A percentile compares a stretch with the other conserved stretches of the same genome.
phyloP scores from a whole-genome alignment of 495 filamentous ascomycete species.

The Penicillium silybi region DNA sequence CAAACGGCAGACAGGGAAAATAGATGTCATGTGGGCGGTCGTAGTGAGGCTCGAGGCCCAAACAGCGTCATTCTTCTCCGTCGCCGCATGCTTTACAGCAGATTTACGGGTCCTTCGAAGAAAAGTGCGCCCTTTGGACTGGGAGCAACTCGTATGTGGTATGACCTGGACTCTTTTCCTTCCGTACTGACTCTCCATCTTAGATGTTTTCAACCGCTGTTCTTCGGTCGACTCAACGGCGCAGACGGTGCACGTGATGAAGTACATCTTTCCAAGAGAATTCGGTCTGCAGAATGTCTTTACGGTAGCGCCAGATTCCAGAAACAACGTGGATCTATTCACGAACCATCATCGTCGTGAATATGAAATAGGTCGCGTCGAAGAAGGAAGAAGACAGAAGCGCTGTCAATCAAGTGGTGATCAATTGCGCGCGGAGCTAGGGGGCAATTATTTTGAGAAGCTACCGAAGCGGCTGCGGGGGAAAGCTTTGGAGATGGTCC shows the following conservation, averaged over 20 bases:
- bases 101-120: slow-evolving; percentile 61
- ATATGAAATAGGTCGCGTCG: slow-evolving; percentile 61
- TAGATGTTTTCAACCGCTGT: slow-evolving; percentile 84
- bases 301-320: slow-evolving; percentile 57
- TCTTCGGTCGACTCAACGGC: slow-evolving; percentile 38
- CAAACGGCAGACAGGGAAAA: not conserved
- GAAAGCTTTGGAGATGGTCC: slow-evolving; percentile 51
- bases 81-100: slow-evolving; percentile 82
- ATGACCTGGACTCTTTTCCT: not conserved
- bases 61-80: slow-evolving; percentile 74
- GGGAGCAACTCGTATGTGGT: slow-evolving; percentile 69
- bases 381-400: slow-evolving; percentile 9
- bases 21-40: not conserved
- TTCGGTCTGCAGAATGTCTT: slow-evolving; percentile 93
- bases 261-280: slow-evolving; percentile 90
- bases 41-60: slow-evolving; percentile 24
- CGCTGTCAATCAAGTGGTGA: not conserved
- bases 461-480: slow-evolving; percentile 79
- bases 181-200: not conserved
- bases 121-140: slow-evolving; percentile 70
- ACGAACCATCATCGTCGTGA: slow-evolving; percentile 83
- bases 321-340: slow-evolving; percentile 63
- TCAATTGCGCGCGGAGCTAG: slow-evolving; percentile 5
- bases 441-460: slow-evolving; percentile 23
- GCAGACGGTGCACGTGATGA: slow-evolving; percentile 71